Evolutionary conservation across 2,329 filamentous ascomycete genomes (phyloP), one percentile per base, ranked within the genome.

Genomic region (Talaromyces sp.): DNA sequence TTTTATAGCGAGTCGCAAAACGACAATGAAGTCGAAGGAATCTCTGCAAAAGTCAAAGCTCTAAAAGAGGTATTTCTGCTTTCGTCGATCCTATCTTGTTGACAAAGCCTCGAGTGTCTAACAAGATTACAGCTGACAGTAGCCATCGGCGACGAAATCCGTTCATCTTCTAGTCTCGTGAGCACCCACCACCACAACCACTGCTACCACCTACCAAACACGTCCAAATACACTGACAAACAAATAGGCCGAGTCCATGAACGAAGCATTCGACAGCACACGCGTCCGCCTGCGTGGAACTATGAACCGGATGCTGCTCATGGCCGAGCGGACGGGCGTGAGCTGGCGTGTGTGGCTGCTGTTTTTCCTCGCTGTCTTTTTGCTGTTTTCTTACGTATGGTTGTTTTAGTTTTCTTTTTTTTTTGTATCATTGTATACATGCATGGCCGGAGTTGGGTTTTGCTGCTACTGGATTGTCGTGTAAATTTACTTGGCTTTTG

Each of bases 281-380:
- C 83, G 93, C 36, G 79, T 92, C 58, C 86, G 90, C 65, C 81
- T 99, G 65, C 85, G 88, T 52, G 92, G 94, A 59, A 98, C 96
- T 18, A 98, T 99, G 95, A 96, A 92, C 74, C 84, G 93, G 63
- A 99, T 99, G 95, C 79, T 98, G 67, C 74, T 94, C 59, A 99
- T 99, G 95, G 95, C 95, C 4, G 86, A 98, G 79, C 84, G 87
- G 70, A 96, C 93, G 2, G 95, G 95, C n/a, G 89, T 99, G 9
- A 89, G 92, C 70, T 99, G 95, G 95, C 94, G 86, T 77, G 90
- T 93, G 61, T 99, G 95, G 95, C 75, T 97, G 57, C 83, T 81
- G 51, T 99, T 99, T 78, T 96, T 99, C 74, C 83, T 87, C 5
- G 90, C 88, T 40, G 91, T 98, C 18, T 85, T 89, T 65, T 73